Percentiles rank a stretch among this genome's conserved stretches.
Evolutionary conservation across 495 filamentous ascomycete genomes (phyloP).

Genomic region (Tuber microsphaerosporum): DNA sequence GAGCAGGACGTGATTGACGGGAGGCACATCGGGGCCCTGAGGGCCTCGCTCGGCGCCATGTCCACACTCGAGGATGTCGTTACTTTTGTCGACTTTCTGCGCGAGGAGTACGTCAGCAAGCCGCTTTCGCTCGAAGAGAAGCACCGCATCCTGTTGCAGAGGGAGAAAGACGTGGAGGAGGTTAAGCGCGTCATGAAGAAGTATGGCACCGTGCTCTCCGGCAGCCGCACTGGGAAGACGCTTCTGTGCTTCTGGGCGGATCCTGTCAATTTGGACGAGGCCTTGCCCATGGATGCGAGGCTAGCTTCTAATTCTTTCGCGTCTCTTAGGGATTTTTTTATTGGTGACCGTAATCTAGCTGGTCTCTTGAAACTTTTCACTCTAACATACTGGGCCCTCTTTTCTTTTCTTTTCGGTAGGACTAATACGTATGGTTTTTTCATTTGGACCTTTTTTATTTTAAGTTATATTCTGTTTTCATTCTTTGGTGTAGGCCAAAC

Average conservation of each 20-base stretch:
- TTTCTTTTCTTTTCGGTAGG: neutral
- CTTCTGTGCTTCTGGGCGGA: constrained; percentile 3
- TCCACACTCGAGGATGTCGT: constrained; percentile 68
- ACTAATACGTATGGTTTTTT: neutral
- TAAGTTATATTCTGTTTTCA: neutral
- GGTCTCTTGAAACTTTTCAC: constrained; percentile 32
- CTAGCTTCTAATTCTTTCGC: neutral
- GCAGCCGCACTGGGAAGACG: constrained; percentile 3
- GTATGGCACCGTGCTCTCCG: constrained; percentile 2
- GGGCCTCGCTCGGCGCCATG: constrained; percentile 81
- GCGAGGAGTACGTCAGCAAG: constrained; percentile 60
- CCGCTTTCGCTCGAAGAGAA: constrained; percentile 14
- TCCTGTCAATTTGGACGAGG: neutral
- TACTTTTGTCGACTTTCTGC: constrained; percentile 62
- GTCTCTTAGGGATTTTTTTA: constrained; percentile 2
- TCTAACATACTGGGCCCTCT: constrained; percentile 2
- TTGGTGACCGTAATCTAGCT: constrained; percentile 22
- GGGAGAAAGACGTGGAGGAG: neutral
- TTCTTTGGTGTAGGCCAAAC: neutral
- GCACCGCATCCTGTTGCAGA: constrained; percentile 9
- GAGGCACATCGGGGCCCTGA: constrained; percentile 76
- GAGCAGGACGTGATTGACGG: constrained; percentile 72
- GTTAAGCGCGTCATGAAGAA: constrained; percentile 26
- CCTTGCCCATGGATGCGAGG: neutral
- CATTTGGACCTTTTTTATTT: no score